A percentile compares a stretch with the other conserved stretches of the same genome.
These are phyloP conservation scores for Talaromyces piceae DNA, from an alignment of 2,329 filamentous ascomycete genomes.

Conservation along the genomic window DNA sequence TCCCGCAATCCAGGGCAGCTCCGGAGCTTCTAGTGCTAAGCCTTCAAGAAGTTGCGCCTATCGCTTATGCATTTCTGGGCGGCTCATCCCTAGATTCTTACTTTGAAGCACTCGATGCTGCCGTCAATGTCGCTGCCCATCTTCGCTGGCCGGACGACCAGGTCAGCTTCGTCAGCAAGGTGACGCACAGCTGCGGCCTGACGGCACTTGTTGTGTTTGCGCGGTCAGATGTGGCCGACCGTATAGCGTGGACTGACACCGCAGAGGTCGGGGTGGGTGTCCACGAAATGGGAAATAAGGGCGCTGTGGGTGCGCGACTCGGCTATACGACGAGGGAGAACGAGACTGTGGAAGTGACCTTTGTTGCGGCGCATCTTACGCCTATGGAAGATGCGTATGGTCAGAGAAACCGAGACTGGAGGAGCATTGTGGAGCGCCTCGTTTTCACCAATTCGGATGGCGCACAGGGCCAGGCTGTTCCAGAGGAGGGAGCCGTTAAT, in stretches of 20 bases:
- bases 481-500: not conserved
- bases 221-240: constrained; percentile 49
- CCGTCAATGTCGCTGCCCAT: constrained; percentile 61
- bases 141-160: constrained; percentile 28
- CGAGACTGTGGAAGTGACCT: constrained; percentile 61
- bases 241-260: constrained; percentile 61
- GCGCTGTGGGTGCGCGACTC: constrained; percentile 72
- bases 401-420: constrained; percentile 81
- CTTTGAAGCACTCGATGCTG: constrained; percentile 61
- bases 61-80: constrained; percentile 78
- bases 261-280: constrained; percentile 78
- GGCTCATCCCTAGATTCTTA: constrained; percentile 72
- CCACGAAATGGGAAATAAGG: constrained; percentile 91
- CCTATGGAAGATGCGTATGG: constrained; percentile 75
- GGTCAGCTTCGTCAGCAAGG: constrained; percentile 60
- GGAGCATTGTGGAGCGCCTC: constrained; percentile 68
- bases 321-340: constrained; percentile 44
- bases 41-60: constrained; percentile 82
- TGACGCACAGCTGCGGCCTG: constrained; percentile 73
- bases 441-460: constrained; percentile 52
- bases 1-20: constrained; percentile 45
- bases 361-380: constrained; percentile 80
- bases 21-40: constrained; percentile 61
- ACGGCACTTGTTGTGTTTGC: constrained; percentile 84
- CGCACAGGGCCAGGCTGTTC: not conserved